Conservation (phyloP, 306 rosid genomes). For the Betula pendula region DNA sequence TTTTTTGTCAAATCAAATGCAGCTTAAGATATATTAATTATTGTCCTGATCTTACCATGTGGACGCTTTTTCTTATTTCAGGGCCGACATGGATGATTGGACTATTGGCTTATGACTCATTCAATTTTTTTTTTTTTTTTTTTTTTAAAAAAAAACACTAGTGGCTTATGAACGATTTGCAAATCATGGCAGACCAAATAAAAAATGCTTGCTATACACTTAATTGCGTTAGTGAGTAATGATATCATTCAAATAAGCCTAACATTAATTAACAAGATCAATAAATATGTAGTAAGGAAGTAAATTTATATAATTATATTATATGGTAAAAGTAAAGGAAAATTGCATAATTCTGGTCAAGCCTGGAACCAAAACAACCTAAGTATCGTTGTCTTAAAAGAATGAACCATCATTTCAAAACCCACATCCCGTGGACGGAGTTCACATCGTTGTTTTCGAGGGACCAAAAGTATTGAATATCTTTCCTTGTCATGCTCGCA, state of each 20-base stretch:
- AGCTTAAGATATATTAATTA: too few relatives aligned
- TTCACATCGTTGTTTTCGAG: background rate
- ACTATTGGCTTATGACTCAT: too few relatives aligned
- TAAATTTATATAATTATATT: background rate
- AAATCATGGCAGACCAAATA: conserved; percentile 18
- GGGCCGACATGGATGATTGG: background rate
- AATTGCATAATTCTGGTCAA: background rate
- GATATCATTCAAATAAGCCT: background rate
- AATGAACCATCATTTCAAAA: background rate
- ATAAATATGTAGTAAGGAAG: background rate
- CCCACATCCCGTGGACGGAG: background rate
- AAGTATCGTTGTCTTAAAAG: background rate
- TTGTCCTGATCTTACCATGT: too few relatives aligned
- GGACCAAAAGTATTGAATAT: background rate
- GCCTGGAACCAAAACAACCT: background rate
- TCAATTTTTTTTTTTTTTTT: too few relatives aligned
- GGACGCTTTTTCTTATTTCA: too few relatives aligned
- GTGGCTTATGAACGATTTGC: background rate
- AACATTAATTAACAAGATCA: background rate
- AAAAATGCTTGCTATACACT: conserved; percentile 25
- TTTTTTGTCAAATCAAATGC: too few relatives aligned
- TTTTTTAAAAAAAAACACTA: too few relatives aligned
- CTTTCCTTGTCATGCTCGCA: background rate
- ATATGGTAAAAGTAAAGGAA: background rate
- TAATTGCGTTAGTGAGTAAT: conserved; percentile 22